A percentile compares a stretch with the other conserved stretches of the same genome.
Conservation (phyloP, 345 rosid species). For the Anacardium occidentale region DNA sequence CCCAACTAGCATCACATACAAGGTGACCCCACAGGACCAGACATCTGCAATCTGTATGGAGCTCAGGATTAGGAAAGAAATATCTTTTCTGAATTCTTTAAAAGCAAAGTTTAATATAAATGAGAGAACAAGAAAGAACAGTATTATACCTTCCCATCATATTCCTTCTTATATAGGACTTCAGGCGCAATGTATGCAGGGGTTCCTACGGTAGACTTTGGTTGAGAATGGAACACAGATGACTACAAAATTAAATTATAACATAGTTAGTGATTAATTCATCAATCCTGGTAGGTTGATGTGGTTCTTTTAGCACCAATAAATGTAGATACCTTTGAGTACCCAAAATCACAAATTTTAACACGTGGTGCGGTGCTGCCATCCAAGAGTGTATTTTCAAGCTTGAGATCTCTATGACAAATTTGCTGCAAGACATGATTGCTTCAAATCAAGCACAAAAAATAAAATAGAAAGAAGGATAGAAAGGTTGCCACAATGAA, state of each 20-base stretch:
- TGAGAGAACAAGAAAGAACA: background rate
- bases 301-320: background rate
- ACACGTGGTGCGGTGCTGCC: conserved; percentile 62
- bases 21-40: conserved; percentile 66
- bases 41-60: conserved; percentile 49
- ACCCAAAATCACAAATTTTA: conserved; percentile 72
- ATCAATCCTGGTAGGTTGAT: background rate
- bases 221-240: conserved; percentile 69
- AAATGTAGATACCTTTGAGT: conserved; percentile 45
- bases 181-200: conserved; percentile 77
- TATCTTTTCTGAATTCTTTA: conserved; percentile 1
- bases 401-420: conserved; percentile 72
- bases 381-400: conserved; percentile 69
- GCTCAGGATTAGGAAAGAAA: conserved; percentile 13
- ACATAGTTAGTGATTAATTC: conserved; percentile 5
- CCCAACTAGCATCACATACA: conserved; percentile 63
- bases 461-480: background rate
- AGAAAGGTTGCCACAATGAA: background rate
- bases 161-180: conserved; percentile 52
- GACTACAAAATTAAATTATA: conserved; percentile 30
- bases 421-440: conserved; percentile 40
- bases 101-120: background rate
- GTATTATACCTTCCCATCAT: conserved; percentile 54
- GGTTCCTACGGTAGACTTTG: conserved; percentile 73
- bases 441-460: background rate